Conservation (phyloP, 441 rosid genomes). For the Gossypium laxum region DNA sequence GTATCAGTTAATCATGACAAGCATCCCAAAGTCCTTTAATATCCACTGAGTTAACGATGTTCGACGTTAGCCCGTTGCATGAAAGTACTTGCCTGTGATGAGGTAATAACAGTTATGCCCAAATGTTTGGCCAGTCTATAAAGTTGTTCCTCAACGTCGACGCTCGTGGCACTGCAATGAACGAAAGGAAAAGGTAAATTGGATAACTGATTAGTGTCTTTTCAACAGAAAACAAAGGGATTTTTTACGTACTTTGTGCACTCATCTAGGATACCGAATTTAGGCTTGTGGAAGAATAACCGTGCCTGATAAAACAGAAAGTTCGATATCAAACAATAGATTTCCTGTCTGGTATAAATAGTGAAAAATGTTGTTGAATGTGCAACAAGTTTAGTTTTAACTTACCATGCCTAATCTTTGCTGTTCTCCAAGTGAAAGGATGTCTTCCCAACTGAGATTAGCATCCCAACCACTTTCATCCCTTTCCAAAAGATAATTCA, state of each 20-base stretch:
- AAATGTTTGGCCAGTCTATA: constrained; percentile 71
- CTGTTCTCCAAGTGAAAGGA: constrained; percentile 92
- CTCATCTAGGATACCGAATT: constrained; percentile 90
- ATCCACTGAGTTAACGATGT: neutral
- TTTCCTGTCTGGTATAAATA: neutral
- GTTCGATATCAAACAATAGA: constrained; percentile 19
- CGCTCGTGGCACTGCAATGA: constrained; percentile 76
- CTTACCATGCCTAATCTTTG: constrained; percentile 96
- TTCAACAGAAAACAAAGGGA: neutral
- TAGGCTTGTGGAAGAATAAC: constrained; percentile 87
- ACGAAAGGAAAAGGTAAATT: neutral
- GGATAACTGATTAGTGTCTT: neutral
- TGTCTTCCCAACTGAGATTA: constrained; percentile 76
- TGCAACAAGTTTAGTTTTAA: constrained; percentile 5
- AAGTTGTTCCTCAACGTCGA: constrained; percentile 97
- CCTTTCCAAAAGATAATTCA: constrained; percentile 81
- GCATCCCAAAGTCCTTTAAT: neutral
- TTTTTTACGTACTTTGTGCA: constrained; percentile 78
- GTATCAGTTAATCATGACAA: neutral
- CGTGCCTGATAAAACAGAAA: constrained; percentile 56
- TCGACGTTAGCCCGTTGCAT: neutral
- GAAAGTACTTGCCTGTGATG: constrained; percentile 65
- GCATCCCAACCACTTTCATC: constrained; percentile 89
- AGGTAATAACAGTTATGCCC: constrained; percentile 87
- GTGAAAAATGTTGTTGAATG: constrained; percentile 9